phyloP scores from a whole-genome alignment of 2,329 filamentous ascomycete genomes.

The Colletotrichum tanaceti region DNA sequence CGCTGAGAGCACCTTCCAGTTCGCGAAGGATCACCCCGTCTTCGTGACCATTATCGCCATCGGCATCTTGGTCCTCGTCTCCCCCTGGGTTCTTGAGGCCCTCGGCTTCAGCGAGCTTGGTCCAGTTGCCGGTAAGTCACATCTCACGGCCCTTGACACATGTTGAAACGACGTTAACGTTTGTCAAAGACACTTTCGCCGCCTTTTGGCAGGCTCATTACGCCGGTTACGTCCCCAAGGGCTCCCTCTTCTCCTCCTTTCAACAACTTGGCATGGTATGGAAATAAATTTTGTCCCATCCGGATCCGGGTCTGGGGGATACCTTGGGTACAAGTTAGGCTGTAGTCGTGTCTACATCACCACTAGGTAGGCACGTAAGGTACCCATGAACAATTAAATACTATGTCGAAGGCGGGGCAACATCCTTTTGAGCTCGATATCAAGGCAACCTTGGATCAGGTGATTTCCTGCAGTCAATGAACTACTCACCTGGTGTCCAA shows the following conservation, averaged over 20 bases:
- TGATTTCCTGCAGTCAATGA: neutral
- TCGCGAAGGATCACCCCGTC: conserved; percentile 25
- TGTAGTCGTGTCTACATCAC: neutral
- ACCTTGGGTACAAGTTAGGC: neutral
- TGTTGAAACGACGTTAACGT: neutral
- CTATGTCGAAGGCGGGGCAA: too few relatives aligned
- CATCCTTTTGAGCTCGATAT: neutral
- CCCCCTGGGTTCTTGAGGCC: conserved; percentile 36
- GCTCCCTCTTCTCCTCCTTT: conserved; percentile 22
- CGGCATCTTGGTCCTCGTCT: conserved; percentile 29
- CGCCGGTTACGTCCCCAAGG: conserved; percentile 29
- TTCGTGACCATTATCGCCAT: conserved; percentile 34
- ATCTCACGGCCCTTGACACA: too few relatives aligned
- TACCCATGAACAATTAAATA: too few relatives aligned
- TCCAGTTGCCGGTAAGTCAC: neutral
- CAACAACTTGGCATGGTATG: conserved; percentile 31
- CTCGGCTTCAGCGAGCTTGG: conserved; percentile 38
- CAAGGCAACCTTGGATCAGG: neutral
- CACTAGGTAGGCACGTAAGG: too few relatives aligned
- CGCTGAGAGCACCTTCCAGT: conserved; percentile 15
- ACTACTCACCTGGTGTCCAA: too few relatives aligned
- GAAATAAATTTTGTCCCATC: conserved; percentile 16
- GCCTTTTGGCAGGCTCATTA: conserved; percentile 31
- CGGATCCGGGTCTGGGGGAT: neutral
- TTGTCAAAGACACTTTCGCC: conserved; percentile 14